These are phyloP conservation scores for Malassezia sp. DNA, from an alignment of 1,284 basidiomycete species.

Conservation along the genomic window DNA sequence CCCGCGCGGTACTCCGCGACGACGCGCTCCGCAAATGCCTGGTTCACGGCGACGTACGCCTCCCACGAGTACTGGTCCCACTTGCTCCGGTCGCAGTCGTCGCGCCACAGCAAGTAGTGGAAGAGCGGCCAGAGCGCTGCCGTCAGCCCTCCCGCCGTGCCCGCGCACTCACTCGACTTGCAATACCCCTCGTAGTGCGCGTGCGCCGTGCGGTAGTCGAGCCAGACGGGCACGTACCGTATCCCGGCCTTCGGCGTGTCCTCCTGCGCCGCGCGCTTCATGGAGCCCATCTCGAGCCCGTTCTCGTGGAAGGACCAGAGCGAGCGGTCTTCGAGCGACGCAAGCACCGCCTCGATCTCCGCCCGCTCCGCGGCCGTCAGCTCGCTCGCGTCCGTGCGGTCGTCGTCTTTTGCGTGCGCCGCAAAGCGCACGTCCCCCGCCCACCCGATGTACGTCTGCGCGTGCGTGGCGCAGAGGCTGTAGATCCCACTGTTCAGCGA, in stretches of 20 bases:
- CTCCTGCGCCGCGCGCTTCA: constrained; percentile 16
- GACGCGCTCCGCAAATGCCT: constrained; percentile 69
- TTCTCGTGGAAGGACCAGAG: constrained; percentile 31
- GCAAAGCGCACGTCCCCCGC: constrained; percentile 65
- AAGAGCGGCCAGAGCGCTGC: constrained; percentile 96
- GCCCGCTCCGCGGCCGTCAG: constrained; percentile 28
- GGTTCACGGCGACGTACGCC: constrained; percentile 72
- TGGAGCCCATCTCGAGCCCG: constrained; percentile 23
- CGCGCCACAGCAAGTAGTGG: constrained; percentile 97
- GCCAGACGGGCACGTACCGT: constrained; percentile 77
- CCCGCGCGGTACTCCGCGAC: constrained; percentile 68
- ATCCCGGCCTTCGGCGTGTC: constrained; percentile 35
- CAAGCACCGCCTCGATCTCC: constrained; percentile 39
- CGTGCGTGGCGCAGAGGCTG: constrained; percentile 67
- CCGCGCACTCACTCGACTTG: no score
- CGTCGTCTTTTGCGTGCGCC: constrained; percentile 28
- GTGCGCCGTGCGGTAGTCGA: constrained; percentile 77
- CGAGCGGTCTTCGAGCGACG: constrained; percentile 32
- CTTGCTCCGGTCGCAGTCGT: constrained; percentile 53
- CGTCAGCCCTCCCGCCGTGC: no score
- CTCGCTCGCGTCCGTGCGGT: constrained; percentile 32
- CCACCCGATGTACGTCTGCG: constrained; percentile 86
- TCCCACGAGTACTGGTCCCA: constrained; percentile 69
- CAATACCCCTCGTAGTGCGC: constrained; percentile 88
- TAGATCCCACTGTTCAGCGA: constrained; percentile 91